Conservation (phyloP, 1,139 yeast genomes). For the Yamadazyma trypodendri region DNA sequence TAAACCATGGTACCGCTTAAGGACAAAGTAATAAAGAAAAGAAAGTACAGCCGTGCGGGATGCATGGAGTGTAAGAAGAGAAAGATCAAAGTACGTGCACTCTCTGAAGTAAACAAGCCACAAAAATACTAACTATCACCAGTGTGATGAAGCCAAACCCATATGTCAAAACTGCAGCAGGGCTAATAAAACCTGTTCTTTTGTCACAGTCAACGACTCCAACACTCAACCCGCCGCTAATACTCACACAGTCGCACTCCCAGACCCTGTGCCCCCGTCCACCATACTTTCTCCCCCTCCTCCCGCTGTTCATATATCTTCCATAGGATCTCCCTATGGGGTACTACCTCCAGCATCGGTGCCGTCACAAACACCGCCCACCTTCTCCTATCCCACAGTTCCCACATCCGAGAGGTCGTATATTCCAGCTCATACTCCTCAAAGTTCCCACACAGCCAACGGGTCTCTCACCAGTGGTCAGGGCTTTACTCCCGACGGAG, state of each 20-base stretch:
- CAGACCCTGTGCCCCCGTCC: background rate
- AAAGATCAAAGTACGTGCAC: slow-evolving; percentile 17
- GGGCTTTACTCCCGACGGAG: background rate
- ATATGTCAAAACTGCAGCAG: slow-evolving; percentile 15
- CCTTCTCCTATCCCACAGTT: background rate
- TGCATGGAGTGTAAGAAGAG: slow-evolving; percentile 17
- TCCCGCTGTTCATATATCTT: too few species aligned
- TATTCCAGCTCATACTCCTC: too few species aligned
- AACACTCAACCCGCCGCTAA: too few species aligned
- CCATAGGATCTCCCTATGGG: background rate
- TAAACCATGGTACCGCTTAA: background rate
- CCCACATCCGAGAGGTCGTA: background rate
- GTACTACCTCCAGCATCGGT: background rate
- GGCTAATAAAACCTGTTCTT: slow-evolving; percentile 9
- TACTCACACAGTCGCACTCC: too few species aligned
- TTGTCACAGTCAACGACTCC: background rate
- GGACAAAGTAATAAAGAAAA: slow-evolving; percentile 8
- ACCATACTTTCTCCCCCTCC: too few species aligned
- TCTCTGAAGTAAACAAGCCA: background rate
- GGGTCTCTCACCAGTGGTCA: background rate
- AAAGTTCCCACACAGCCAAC: background rate
- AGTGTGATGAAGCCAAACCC: slow-evolving; percentile 19
- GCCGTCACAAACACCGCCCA: background rate
- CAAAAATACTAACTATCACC: slow-evolving; percentile 7
- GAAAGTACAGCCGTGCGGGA: slow-evolving; percentile 18